phyloP scores from a whole-genome alignment of 108 stramenopile genomes.

The Pseudonitzschia multiseries region DNA sequence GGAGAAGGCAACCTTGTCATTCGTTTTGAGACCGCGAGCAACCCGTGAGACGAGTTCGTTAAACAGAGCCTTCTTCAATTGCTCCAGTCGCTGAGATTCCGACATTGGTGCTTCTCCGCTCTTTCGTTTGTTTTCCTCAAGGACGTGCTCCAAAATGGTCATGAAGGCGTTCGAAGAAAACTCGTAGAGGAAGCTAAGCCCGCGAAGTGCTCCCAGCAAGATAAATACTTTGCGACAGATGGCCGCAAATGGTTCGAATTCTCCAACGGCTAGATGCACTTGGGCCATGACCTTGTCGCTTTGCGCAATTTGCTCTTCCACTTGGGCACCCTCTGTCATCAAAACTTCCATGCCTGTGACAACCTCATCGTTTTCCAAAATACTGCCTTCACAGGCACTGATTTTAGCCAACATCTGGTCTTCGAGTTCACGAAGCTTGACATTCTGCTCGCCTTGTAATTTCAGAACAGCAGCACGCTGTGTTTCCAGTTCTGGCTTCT shows the following conservation, averaged over 20 bases:
- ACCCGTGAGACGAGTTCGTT: constrained; percentile 84
- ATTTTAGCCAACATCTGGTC: constrained; percentile 94
- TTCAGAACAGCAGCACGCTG: constrained; percentile 81
- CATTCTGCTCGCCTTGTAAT: constrained; percentile 94
- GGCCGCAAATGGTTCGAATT: constrained; percentile 86
- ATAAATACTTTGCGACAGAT: constrained; percentile 76
- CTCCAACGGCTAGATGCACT: constrained; percentile 76
- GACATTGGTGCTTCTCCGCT: constrained; percentile 13
- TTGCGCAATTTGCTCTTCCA: constrained; percentile 90
- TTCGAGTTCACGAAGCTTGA: constrained; percentile 93
- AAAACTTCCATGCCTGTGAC: constrained; percentile 94
- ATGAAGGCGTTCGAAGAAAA: constrained; percentile 85
- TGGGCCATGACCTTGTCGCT: constrained; percentile 90
- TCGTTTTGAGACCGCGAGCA: constrained; percentile 80
- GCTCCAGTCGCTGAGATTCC: constrained; percentile 46
- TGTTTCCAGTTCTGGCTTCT: constrained; percentile 94
- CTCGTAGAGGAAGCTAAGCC: constrained; percentile 81
- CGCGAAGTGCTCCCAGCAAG: constrained; percentile 63
- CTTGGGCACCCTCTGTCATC: constrained; percentile 93
- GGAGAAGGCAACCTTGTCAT: constrained; percentile 94
- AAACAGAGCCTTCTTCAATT: constrained; percentile 72
- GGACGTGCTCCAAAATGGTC: constrained; percentile 74
- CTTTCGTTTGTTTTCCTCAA: constrained; percentile 30
- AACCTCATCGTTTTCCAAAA: constrained; percentile 95
- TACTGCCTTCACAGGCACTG: constrained; percentile 92